Conservation (phyloP, 345 rosid genomes). For the Aurinia saxatilis region DNA sequence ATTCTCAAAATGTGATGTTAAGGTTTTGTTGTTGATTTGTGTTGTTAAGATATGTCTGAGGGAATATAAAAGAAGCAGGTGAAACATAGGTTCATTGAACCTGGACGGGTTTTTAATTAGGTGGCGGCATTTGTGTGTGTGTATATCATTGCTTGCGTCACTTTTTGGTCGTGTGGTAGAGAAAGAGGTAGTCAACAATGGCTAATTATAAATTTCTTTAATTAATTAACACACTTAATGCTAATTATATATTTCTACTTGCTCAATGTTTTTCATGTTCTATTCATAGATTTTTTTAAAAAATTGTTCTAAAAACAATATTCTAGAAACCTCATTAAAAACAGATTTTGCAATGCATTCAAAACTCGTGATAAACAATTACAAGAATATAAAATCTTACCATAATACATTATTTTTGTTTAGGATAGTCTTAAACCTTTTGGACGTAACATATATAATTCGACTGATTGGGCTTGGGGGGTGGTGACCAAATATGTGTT, state of each 20-base stretch:
- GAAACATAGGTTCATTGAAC: constrained; percentile 30
- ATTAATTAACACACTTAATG: neutral
- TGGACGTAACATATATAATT: too few relatives aligned
- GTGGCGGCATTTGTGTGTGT: constrained; percentile 19
- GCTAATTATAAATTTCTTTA: neutral
- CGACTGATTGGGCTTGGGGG: too few relatives aligned
- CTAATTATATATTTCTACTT: neutral
- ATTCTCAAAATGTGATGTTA: neutral
- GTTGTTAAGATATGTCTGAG: neutral
- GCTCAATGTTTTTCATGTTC: neutral
- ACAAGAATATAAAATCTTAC: too few relatives aligned
- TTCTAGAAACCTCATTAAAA: neutral
- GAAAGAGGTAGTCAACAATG: constrained; percentile 16
- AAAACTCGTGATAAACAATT: too few relatives aligned
- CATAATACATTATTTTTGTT: too few relatives aligned
- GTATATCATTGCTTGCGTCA: constrained; percentile 27
- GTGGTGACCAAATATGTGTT: too few relatives aligned
- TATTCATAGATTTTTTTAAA: neutral
- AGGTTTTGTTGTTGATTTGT: neutral
- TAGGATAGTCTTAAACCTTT: too few relatives aligned
- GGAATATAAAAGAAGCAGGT: constrained; percentile 14
- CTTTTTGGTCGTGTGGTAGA: constrained; percentile 19
- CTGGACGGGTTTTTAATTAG: constrained; percentile 24
- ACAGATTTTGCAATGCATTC: too few relatives aligned
- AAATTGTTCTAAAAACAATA: too few relatives aligned